phyloP scores from a whole-genome alignment of 23 red algal species.

The Gracilaria vermiculophylla region DNA sequence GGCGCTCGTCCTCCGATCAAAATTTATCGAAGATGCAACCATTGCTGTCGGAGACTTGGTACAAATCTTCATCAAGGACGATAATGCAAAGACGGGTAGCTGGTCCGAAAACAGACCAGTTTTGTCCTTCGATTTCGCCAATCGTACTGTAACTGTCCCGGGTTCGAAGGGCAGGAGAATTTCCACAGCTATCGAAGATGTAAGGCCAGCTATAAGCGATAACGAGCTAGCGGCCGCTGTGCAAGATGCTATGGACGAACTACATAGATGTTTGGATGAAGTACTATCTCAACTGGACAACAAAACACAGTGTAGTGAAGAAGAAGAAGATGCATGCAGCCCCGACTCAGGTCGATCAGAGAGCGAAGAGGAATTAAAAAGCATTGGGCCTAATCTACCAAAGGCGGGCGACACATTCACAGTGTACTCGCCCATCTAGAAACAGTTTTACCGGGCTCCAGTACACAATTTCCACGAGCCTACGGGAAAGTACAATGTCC shows the following conservation, averaged over 20 bases:
- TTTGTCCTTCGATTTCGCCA: neutral
- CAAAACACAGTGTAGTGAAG: neutral
- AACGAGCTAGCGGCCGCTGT: neutral
- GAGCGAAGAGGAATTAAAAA: no score
- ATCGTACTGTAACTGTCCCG: neutral
- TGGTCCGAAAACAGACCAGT: neutral
- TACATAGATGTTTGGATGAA: neutral
- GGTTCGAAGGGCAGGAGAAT: neutral
- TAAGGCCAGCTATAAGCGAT: neutral
- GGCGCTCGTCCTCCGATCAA: conserved; percentile 28
- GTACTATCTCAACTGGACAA: neutral
- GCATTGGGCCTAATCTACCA: no score
- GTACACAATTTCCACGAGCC: no score
- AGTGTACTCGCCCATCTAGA: no score
- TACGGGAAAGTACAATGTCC: conserved; percentile 2
- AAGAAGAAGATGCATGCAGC: neutral
- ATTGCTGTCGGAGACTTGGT: conserved; percentile 16
- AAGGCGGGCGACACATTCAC: neutral
- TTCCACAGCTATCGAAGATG: conserved; percentile 27
- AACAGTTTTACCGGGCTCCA: no score
- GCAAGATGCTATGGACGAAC: neutral
- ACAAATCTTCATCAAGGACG: conserved; percentile 15
- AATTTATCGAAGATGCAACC: neutral
- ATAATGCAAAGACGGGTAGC: conserved; percentile 17
- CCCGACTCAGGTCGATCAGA: neutral